Percentiles rank a stretch among this genome's conserved stretches.
Conservation (phyloP, 2,329 filamentous ascomycete species). For the Microsporum ferrugineum region DNA sequence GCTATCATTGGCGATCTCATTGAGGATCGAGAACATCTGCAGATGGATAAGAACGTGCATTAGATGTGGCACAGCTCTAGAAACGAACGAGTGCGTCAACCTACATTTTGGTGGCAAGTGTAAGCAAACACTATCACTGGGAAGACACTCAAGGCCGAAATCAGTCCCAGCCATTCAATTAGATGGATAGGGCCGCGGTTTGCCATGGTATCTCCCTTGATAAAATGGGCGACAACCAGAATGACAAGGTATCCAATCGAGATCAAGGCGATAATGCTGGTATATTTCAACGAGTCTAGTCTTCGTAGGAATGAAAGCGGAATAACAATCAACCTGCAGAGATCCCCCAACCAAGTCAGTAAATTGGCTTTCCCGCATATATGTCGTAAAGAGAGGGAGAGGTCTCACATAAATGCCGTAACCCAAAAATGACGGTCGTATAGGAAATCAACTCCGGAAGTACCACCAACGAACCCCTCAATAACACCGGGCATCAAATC, state of each 20-base stretch:
- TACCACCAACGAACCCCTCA: constrained; percentile 59
- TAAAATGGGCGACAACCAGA: constrained; percentile 85
- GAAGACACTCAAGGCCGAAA: constrained; percentile 70
- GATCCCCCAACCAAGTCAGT: background rate
- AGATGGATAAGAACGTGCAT: background rate
- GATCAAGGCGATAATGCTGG: constrained; percentile 77
- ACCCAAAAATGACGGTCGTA: constrained; percentile 94
- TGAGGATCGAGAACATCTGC: constrained; percentile 96
- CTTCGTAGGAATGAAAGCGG: constrained; percentile 84
- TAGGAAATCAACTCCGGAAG: constrained; percentile 58
- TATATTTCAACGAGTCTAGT: constrained; percentile 94
- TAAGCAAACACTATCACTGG: constrained; percentile 98
- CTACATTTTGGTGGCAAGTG: constrained; percentile 93
- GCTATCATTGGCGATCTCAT: constrained; percentile 80
- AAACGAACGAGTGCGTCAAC: constrained; percentile 18
- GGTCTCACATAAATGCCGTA: constrained; percentile 73
- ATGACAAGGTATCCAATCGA: constrained; percentile 92
- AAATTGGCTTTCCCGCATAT: background rate
- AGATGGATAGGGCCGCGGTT: constrained; percentile 64
- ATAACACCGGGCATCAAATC: constrained; percentile 96
- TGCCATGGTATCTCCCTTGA: constrained; percentile 60
- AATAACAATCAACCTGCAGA: constrained; percentile 68
- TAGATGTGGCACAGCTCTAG: background rate
- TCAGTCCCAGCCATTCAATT: constrained; percentile 65
- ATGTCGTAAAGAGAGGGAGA: background rate